These are phyloP conservation scores for Phlyctochytrium planicorne DNA, from an alignment of 192 early-diverging fungal species.

Conservation along the genomic window DNA sequence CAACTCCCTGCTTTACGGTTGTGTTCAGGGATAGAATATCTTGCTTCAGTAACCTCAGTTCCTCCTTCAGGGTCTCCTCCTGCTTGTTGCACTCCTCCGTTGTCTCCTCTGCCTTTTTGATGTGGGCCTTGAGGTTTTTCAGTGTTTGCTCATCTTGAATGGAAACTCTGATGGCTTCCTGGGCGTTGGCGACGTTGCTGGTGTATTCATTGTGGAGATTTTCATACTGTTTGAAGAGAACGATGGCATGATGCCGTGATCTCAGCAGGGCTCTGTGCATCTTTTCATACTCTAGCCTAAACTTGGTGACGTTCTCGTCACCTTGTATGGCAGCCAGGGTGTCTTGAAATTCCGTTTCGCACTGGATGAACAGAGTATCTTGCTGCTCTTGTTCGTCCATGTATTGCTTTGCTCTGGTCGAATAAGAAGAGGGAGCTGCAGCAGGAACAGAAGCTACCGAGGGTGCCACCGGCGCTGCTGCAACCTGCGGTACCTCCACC, in stretches of 20 bases:
- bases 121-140: constrained; percentile 46
- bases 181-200: constrained; percentile 24
- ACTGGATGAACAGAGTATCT: constrained; percentile 16
- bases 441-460: too few relatives aligned
- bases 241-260: constrained; percentile 38
- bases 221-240: constrained; percentile 37
- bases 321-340: constrained; percentile 16
- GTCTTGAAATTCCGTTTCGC: constrained; percentile 26
- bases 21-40: constrained; percentile 49
- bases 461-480: too few relatives aligned
- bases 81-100: constrained; percentile 38
- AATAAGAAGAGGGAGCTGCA: too few relatives aligned
- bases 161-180: constrained; percentile 27
- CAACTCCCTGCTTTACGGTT: constrained; percentile 60
- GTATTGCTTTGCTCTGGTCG: background rate
- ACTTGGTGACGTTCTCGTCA: constrained; percentile 19
- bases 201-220: constrained; percentile 37
- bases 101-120: constrained; percentile 45
- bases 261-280: constrained; percentile 46
- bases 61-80: constrained; percentile 53
- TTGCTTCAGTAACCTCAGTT: constrained; percentile 48
- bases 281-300: constrained; percentile 52
- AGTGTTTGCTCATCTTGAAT: constrained; percentile 47
- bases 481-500: too few relatives aligned
- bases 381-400: constrained; percentile 17